Evolutionary conservation across 768 basidiomycete genomes (phyloP), one percentile per base, ranked within the genome.

Genomic region (Leccinellum rugosiceps): DNA sequence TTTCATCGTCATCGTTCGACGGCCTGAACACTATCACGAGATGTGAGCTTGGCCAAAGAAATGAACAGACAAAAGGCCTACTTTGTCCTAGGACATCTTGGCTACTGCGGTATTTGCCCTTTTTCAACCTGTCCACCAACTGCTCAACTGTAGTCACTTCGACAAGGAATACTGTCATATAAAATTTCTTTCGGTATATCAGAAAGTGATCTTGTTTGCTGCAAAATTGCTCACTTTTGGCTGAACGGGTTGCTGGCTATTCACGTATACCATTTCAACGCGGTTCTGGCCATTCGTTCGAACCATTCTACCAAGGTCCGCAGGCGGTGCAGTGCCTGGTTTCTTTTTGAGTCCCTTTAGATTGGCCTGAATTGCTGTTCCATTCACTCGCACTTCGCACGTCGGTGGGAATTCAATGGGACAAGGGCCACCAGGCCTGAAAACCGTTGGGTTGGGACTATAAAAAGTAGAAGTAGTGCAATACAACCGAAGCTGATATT

Each of bases 271-370:
- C 83, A 94, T 90, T 63, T 94, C 92, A 15, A 94, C 76, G 38
- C 84, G 82, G 68, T 92, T 94, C 34, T 75, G 73, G 45, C 76
- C 68, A 9, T 72, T 74, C 49, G 65, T 75, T 55, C 76, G 70
- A 17, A 79, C 68, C 44, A 70, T 62, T 61, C 70, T 77, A 28
- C 77, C 75, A 52, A 85, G 70, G 68, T 94, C 88, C 2, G 92
- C 87, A 6, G 94, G 94, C n/a, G 94, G 92, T 1, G 93, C 91
- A 44, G 92, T 95, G 3, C 94, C 94, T 28, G 92, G 89, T 64
- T 91, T 94, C 78, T 97, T 97, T 80, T 97, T 97, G 69, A 96
- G 75, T 5, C 94, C 94, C 71, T 93, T 93, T 60, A 94, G 72
- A 70, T 88, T 94, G 35, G 87, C 91, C 19, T 76, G 76, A 30